A percentile compares a stretch with the other conserved stretches of the same genome.
Conservation (phyloP, 352 stramenopile species). For the Phytophthora litchii region DNA sequence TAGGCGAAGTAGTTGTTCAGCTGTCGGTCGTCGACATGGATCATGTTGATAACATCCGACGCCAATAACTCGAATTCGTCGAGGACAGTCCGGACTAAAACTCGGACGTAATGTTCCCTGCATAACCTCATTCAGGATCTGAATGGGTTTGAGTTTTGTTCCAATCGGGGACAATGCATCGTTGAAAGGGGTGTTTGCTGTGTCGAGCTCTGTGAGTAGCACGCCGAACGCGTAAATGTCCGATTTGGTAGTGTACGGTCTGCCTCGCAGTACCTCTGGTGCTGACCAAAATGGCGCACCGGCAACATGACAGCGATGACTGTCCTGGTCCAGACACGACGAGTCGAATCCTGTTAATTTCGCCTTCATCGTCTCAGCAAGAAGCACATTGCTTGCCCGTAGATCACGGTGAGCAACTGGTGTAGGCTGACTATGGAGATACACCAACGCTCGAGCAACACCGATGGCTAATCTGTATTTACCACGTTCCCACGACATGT, state of each 20-base stretch:
- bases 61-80: slow-evolving; percentile 42
- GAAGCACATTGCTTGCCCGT: slow-evolving; percentile 40
- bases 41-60: slow-evolving; percentile 54
- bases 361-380: slow-evolving; percentile 28
- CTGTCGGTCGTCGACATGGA: slow-evolving; percentile 34
- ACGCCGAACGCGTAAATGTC: slow-evolving; percentile 51
- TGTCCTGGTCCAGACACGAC: slow-evolving; percentile 34
- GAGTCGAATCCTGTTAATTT: slow-evolving; percentile 54
- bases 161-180: slow-evolving; percentile 30
- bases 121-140: slow-evolving; percentile 50
- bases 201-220: slow-evolving; percentile 46
- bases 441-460: slow-evolving; percentile 39
- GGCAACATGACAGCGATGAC: slow-evolving; percentile 14
- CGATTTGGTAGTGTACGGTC: slow-evolving; percentile 27
- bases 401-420: slow-evolving; percentile 54
- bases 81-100: slow-evolving; percentile 48
- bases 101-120: slow-evolving; percentile 51
- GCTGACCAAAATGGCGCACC: slow-evolving; percentile 39
- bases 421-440: slow-evolving; percentile 38
- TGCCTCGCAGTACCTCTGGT: slow-evolving; percentile 40
- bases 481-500: slow-evolving; percentile 23
- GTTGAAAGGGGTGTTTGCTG: slow-evolving; percentile 29
- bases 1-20: slow-evolving; percentile 40
- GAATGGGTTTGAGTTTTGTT: slow-evolving; percentile 42
- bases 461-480: slow-evolving; percentile 41